Evolutionary conservation across 495 filamentous ascomycete genomes (phyloP), one percentile per base, ranked within the genome.

Genomic region (Aspergillus nanangensis): DNA sequence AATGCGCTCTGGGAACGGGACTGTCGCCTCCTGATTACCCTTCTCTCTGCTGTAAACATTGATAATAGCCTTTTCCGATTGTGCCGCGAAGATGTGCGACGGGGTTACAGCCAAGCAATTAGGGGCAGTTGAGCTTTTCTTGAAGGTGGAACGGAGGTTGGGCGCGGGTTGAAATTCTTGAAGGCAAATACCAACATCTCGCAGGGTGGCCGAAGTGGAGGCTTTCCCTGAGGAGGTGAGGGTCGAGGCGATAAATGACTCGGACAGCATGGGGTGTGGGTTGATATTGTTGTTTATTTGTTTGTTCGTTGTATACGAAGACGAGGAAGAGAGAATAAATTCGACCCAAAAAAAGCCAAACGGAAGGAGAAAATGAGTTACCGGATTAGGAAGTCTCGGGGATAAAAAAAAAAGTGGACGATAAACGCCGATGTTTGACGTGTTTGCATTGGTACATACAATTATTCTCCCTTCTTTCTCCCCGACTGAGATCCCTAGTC

Each of bases 11-110:
- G 80, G 83, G 49, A 96, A 95, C 3, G 89, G 86, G 8, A 95
- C 80, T 17, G 87, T 73, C 5, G 87, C 84, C 65, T 96, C 92
- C 57, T 94, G 86, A 52, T 86, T 93, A 13, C 87, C 86, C 37
- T 86, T 86, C 44, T 84, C 75, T 38, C 90, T 77, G 41, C 78
- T 87, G 60, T 96, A 97, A 42, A 98, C 87, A 69, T 96, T 88
- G 5, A 98, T 74, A 22, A 94, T 83, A 1, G 90, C 88, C 64
- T 96, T 97, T 29, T 88, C 90, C 11, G 80, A 77, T 59, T 98
- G 93, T 7, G 87, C 92, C 2, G 92, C 82, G 56, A 94, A 98
- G 25, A 97, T 76, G 60, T 98, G 93, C 17, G 84, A 83, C 31
- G 81, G 74, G 59, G 79, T 96, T 47, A 88, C 77, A 23, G 88